phyloP scores from a whole-genome alignment of 208 protist genomes.

The Trypanosoma caninum region DNA sequence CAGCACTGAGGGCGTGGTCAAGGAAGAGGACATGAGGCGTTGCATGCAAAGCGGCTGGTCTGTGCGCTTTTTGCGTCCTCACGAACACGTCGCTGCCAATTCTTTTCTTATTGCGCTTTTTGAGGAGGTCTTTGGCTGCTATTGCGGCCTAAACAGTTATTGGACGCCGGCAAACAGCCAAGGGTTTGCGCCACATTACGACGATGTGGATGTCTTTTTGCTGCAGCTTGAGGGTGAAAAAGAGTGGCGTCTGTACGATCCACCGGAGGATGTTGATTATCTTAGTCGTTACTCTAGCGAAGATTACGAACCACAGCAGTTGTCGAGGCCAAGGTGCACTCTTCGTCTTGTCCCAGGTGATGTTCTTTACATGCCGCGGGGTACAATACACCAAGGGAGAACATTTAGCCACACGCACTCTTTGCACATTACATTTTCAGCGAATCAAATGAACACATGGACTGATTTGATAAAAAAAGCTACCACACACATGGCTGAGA shows the following conservation, averaged over 20 bases:
- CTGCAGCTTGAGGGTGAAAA: constrained; percentile 94
- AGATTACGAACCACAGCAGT: constrained; percentile 81
- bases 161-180: constrained; percentile 89
- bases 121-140: constrained; percentile 82
- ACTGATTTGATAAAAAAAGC: constrained; percentile 46
- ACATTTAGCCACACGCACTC: constrained; percentile 59
- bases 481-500: constrained; percentile 40
- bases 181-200: constrained; percentile 95
- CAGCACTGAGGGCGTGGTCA: constrained; percentile 25
- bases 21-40: constrained; percentile 28
- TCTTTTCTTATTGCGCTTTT: constrained; percentile 68
- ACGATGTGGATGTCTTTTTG: constrained; percentile 96
- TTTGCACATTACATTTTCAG: constrained; percentile 92
- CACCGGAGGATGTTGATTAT: constrained; percentile 48
- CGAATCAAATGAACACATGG: constrained; percentile 83
- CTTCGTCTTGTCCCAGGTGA: constrained; percentile 85
- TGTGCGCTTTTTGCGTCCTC: constrained; percentile 78
- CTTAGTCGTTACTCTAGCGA: constrained; percentile 67
- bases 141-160: constrained; percentile 93
- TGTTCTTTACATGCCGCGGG: constrained; percentile 94
- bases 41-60: constrained; percentile 79
- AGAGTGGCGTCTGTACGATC: constrained; percentile 89
- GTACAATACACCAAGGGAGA: constrained; percentile 90
- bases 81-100: constrained; percentile 61
- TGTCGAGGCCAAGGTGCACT: constrained; percentile 61